Conservation (phyloP, 2,329 filamentous ascomycete genomes). For the Pyrenochaeta sp. region DNA sequence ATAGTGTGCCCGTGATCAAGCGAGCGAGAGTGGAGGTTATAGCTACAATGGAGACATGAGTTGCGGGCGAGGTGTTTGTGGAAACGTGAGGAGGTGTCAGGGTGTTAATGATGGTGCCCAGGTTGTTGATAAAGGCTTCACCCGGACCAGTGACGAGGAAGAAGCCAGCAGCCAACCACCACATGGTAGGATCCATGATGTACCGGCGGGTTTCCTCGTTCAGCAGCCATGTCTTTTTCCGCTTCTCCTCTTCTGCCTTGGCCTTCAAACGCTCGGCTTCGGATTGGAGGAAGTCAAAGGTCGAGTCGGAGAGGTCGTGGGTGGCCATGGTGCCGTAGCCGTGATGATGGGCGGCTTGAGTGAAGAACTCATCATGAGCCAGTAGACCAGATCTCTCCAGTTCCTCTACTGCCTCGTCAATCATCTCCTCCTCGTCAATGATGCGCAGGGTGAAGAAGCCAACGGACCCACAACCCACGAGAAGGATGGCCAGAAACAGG, state of each 20-base stretch:
- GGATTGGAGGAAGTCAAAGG: constrained; percentile 54
- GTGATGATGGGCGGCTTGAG: constrained; percentile 59
- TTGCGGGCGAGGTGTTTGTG: constrained; percentile 71
- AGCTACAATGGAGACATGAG: constrained; percentile 91
- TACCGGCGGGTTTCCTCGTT: constrained; percentile 91
- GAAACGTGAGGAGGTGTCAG: constrained; percentile 71
- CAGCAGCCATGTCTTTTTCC: constrained; percentile 88
- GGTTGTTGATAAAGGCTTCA: constrained; percentile 98
- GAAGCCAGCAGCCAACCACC: constrained; percentile 89
- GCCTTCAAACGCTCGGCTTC: constrained; percentile 56
- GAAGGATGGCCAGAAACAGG: constrained; percentile 77
- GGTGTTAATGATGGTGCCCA: constrained; percentile 91
- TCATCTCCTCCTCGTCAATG: constrained; percentile 84
- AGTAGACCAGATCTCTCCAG: constrained; percentile 88
- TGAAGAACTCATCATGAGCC: constrained; percentile 76
- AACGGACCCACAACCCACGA: constrained; percentile 73
- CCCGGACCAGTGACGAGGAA: constrained; percentile 92
- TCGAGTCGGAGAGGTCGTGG: constrained; percentile 55
- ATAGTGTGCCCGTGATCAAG: constrained; percentile 86
- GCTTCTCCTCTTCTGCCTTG: constrained; percentile 61
- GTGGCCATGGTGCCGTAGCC: constrained; percentile 70
- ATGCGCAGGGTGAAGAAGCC: constrained; percentile 78
- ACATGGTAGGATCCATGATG: constrained; percentile 90
- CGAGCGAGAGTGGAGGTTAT: constrained; percentile 89
- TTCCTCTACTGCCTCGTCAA: constrained; percentile 88